A percentile compares a stretch with the other conserved stretches of the same genome.
Conservation (phyloP, 2,329 filamentous ascomycete genomes). For the Ascochyta pisi region DNA sequence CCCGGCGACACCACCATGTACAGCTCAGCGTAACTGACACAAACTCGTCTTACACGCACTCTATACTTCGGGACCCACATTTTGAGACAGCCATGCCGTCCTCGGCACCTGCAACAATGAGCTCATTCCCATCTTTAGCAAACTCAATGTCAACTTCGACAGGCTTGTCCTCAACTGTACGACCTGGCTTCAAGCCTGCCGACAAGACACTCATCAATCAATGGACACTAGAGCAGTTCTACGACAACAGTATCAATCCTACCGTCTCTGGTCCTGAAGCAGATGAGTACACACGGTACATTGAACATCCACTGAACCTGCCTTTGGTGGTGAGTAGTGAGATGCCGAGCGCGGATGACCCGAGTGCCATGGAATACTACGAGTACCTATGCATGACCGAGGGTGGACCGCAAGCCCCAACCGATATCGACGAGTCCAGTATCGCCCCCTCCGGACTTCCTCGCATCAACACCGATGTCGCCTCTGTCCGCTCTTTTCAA, state of each 20-base stretch:
- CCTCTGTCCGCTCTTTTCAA: conserved; percentile 36
- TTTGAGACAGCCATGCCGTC: conserved; percentile 42
- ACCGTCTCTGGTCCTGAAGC: conserved; percentile 77
- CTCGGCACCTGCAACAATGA: conserved; percentile 23
- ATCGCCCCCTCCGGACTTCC: conserved; percentile 23
- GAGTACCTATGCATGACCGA: conserved; percentile 73
- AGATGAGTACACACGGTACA: conserved; percentile 86
- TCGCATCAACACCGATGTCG: conserved; percentile 32
- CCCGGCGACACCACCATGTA: conserved; percentile 28
- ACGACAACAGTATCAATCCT: conserved; percentile 85
- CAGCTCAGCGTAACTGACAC: conserved; percentile 39
- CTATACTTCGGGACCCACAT: conserved; percentile 52
- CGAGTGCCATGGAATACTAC: conserved; percentile 70
- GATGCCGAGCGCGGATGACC: conserved; percentile 59
- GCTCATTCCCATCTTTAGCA: conserved; percentile 32
- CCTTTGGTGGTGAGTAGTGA: conserved; percentile 80
- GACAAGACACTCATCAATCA: conserved; percentile 85
- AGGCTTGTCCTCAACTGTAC: conserved; percentile 33
- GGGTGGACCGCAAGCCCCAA: conserved; percentile 21
- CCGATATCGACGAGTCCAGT: conserved; percentile 28
- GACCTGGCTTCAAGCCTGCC: conserved; percentile 57
- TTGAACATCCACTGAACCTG: conserved; percentile 85
- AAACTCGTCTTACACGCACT: conserved; percentile 47
- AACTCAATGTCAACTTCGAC: conserved; percentile 41
- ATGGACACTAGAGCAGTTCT: conserved; percentile 86